phyloP scores from a whole-genome alignment of 2,329 filamentous ascomycete species.

The Neurospora sp. region DNA sequence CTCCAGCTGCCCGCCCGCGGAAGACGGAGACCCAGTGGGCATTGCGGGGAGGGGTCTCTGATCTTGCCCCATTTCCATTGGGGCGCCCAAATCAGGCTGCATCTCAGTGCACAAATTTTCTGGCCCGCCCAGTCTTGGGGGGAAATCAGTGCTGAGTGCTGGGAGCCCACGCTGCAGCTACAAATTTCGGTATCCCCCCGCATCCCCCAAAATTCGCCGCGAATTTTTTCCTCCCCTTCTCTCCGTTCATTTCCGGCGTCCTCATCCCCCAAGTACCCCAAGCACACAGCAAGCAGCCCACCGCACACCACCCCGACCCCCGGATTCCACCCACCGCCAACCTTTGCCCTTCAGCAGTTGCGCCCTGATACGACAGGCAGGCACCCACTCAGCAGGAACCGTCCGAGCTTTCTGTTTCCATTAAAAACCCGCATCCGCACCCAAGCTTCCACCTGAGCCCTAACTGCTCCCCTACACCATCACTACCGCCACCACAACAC shows the following conservation, averaged over 20 bases:
- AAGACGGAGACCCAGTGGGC: background rate
- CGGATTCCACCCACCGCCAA: background rate
- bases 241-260: slow-evolving; percentile 17
- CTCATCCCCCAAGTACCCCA: slow-evolving; percentile 3
- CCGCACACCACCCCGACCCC: background rate
- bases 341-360: background rate
- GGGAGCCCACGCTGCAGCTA: slow-evolving; percentile 12
- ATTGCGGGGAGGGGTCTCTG: slow-evolving; percentile 8
- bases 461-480: slow-evolving; percentile 16
- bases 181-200: slow-evolving; percentile 20
- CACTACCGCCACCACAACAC: slow-evolving; percentile 19
- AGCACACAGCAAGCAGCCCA: background rate
- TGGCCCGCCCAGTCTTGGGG: slow-evolving; percentile 14
- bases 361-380: background rate
- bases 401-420: background rate
- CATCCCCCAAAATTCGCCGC: slow-evolving; percentile 16
- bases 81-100: slow-evolving; percentile 5
- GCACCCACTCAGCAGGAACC: background rate
- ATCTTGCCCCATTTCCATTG: slow-evolving; percentile 8
- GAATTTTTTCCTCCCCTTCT: slow-evolving; percentile 19
- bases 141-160: slow-evolving; percentile 18
- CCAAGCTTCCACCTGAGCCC: slow-evolving; percentile 5
- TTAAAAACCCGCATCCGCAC: slow-evolving; percentile 1
- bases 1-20: slow-evolving; percentile 2
- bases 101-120: slow-evolving; percentile 11